Evolutionary conservation across 2,329 filamentous ascomycete genomes (phyloP), one percentile per base, ranked within the genome.

Genomic region (Colletotrichum viniferum): DNA sequence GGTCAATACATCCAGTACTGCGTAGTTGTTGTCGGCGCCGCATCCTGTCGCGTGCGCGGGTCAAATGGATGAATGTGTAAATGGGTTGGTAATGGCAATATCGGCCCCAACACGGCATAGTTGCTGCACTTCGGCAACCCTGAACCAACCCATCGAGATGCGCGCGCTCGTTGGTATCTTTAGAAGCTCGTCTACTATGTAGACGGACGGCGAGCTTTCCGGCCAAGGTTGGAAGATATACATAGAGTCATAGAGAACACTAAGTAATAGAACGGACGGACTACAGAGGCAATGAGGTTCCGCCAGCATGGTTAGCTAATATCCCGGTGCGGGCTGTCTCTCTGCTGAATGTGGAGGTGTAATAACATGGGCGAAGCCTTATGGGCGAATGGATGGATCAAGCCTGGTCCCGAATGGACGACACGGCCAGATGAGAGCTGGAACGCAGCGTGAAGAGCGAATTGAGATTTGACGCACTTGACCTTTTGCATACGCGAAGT

Each of bases 41-140:
- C 55, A 61, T 64, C 43, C 48, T 58, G 70, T 74, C 62, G 70
- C 62, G 74, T 77, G 70, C 63, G 73, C 52, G 70, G 62, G 55
- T 70, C 14, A 66, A 74, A 55, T 67, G 64, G 24, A 43, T 55
- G 73, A 56, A 63, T 52, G 36, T 55, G 56, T 48, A 48, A 61
- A 60, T 43, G 28, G 28, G 71, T 26, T 48, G 55, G 63, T 68
- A 60, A 48, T 48, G 30, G 36, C 43, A 66, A 71, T 65, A 60
- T 52, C 30, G 26, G 30, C 30, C 21, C 60, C 60, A 63, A 63
- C 60, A 38, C 30, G n/a, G 32, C 60, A 36, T 36, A 24, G 30
- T 16, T n/a, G 26, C 14, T 30, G 52, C 28, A 24, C n/a, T 58
- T 55, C 21, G 60, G n/a, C 12, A 30, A 61, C 38, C 21, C 43